Percentiles rank a stretch among this genome's conserved stretches.
Evolutionary conservation across 345 rosid species (phyloP).

Genomic region (Tarenaya hassleriana): DNA sequence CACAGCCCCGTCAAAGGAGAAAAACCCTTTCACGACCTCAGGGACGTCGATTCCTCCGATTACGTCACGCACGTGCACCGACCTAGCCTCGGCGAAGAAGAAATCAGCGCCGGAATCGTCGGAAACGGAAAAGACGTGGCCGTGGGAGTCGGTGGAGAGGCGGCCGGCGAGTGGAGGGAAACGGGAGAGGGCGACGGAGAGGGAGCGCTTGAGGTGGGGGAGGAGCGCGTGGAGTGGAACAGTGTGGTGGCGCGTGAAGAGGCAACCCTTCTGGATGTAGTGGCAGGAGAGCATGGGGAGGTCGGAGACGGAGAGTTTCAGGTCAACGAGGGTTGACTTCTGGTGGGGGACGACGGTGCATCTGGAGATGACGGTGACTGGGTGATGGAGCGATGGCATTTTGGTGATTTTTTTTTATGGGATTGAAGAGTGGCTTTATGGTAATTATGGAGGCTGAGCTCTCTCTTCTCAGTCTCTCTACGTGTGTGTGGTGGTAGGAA

Average conservation of each 20-base stretch:
- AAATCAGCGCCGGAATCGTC: conserved; percentile 73
- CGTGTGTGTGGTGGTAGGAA: no score
- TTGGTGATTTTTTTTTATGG: conserved; percentile 7
- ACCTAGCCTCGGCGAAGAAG: conserved; percentile 43
- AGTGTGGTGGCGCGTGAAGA: conserved; percentile 48
- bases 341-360: conserved; percentile 46
- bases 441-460: no score
- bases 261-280: conserved; percentile 84
- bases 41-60: conserved; percentile 55
- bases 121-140: conserved; percentile 51
- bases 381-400: conserved; percentile 39
- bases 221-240: conserved; percentile 26
- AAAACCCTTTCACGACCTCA: conserved; percentile 44
- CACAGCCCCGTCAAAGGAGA: conserved; percentile 51
- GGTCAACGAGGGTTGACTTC: conserved; percentile 50
- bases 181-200: conserved; percentile 44
- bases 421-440: no score
- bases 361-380: conserved; percentile 40
- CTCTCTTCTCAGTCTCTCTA: no score
- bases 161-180: conserved; percentile 97
- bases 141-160: conserved; percentile 41
- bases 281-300: conserved; percentile 97
- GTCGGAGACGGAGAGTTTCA: conserved; percentile 86
- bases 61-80: conserved; percentile 35
- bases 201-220: conserved; percentile 41